These are phyloP conservation scores for Populus simonii DNA, from an alignment of 345 rosid species.

Conservation along the genomic window DNA sequence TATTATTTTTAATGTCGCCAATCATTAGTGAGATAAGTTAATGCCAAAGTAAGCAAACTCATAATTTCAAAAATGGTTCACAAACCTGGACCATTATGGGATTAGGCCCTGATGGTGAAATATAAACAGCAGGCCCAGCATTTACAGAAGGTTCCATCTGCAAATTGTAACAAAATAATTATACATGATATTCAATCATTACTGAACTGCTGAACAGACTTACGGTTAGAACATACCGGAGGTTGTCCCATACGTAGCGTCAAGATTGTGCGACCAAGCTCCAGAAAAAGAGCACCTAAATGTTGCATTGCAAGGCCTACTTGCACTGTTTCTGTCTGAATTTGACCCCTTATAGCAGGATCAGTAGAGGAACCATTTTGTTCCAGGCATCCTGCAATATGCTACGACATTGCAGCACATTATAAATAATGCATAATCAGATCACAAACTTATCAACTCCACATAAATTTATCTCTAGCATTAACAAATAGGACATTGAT, in stretches of 20 bases:
- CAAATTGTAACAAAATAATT: constrained; percentile 14
- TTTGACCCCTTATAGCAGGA: constrained; percentile 53
- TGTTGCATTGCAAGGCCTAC: constrained; percentile 80
- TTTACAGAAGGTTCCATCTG: constrained; percentile 71
- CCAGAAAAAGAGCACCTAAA: constrained; percentile 82
- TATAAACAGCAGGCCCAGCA: constrained; percentile 93
- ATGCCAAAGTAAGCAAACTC: neutral
- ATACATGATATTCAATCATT: neutral
- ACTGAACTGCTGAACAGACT: neutral
- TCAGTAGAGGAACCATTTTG: constrained; percentile 69
- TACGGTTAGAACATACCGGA: constrained; percentile 46
- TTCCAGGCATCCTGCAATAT: constrained; percentile 77
- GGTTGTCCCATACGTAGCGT: constrained; percentile 77
- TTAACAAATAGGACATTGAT: neutral
- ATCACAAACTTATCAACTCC: constrained; percentile 13
- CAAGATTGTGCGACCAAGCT: constrained; percentile 89
- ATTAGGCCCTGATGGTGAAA: constrained; percentile 87
- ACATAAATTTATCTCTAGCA: constrained; percentile 3
- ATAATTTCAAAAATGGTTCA: neutral
- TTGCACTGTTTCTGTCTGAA: constrained; percentile 71
- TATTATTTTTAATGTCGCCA: neutral
- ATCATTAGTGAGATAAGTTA: neutral
- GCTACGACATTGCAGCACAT: constrained; percentile 69
- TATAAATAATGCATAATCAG: constrained; percentile 44
- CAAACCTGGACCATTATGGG: constrained; percentile 96